A percentile compares a stretch with the other conserved stretches of the same genome.
These are phyloP conservation scores for Nigrospora osmanthi DNA, from an alignment of 2,329 filamentous ascomycete genomes.

Conservation along the genomic window DNA sequence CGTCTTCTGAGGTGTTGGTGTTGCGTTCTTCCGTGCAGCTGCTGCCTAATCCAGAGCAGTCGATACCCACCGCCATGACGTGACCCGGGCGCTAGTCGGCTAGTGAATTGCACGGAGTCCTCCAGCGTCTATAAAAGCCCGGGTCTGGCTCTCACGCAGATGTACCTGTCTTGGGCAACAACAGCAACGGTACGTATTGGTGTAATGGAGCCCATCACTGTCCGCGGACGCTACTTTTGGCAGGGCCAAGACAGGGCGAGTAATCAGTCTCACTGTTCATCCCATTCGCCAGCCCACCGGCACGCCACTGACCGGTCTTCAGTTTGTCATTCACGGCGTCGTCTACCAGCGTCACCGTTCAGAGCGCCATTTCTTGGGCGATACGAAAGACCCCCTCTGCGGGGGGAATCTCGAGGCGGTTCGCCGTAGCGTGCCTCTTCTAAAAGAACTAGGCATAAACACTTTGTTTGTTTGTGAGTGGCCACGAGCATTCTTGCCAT, in stretches of 20 bases:
- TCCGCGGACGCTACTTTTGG: slow-evolving; percentile 14
- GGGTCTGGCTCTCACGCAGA: too few species aligned
- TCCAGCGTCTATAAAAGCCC: too few species aligned
- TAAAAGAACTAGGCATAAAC: slow-evolving; percentile 17
- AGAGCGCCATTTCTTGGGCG: not conserved
- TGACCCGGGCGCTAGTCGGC: too few species aligned
- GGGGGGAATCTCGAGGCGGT: slow-evolving; percentile 12
- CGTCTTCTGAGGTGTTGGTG: too few species aligned
- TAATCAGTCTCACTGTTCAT: too few species aligned
- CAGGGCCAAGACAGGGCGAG: slow-evolving; percentile 10
- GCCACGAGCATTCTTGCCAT: not conserved
- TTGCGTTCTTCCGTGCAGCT: too few species aligned
- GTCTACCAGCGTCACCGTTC: slow-evolving; percentile 7
- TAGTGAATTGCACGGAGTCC: too few species aligned
- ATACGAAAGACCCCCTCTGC: slow-evolving; percentile 9
- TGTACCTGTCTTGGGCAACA: too few species aligned
- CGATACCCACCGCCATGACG: too few species aligned
- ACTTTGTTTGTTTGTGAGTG: slow-evolving; percentile 15
- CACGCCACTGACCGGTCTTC: not conserved
- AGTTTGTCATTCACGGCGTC: slow-evolving; percentile 17
- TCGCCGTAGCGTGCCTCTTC: slow-evolving; percentile 11
- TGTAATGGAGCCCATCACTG: slow-evolving; percentile 5
- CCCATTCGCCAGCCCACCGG: not conserved
- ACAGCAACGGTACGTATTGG: too few species aligned
- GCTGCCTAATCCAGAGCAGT: too few species aligned